phyloP scores from a whole-genome alignment of 2,329 filamentous ascomycete genomes.

The Elsinoe perseae region DNA sequence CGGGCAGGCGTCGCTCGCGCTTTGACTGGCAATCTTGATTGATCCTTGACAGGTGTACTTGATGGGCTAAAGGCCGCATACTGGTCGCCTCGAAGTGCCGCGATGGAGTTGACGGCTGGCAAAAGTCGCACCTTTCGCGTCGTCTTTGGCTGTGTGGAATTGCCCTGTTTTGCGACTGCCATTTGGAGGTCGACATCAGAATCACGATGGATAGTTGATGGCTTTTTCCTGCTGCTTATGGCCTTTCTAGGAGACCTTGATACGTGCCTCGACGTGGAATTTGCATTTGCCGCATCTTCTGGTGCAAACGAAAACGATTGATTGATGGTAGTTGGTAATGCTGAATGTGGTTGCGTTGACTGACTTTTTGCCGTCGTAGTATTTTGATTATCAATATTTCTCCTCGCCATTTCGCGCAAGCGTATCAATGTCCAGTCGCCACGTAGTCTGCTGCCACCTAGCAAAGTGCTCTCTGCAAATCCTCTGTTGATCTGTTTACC shows the following conservation, averaged over 20 bases:
- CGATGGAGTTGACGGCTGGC: conserved; percentile 14
- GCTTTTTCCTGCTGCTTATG: neutral
- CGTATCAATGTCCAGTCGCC: neutral
- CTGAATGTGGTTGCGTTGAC: too few relatives aligned
- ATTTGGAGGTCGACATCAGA: neutral
- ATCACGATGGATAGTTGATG: too few relatives aligned
- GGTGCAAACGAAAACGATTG: neutral
- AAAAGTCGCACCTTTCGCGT: conserved; percentile 5
- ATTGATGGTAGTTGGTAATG: neutral
- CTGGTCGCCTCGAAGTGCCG: neutral
- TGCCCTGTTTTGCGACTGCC: neutral
- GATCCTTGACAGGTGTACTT: neutral
- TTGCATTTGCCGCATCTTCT: neutral
- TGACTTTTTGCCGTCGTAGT: neutral
- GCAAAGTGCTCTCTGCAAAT: neutral
- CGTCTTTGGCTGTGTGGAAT: neutral
- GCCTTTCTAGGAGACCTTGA: neutral
- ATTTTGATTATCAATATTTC: conserved; percentile 3
- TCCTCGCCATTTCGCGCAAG: conserved; percentile 11
- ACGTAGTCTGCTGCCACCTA: neutral
- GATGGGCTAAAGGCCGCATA: neutral
- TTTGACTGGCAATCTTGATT: neutral
- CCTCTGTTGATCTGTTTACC: conserved; percentile 14
- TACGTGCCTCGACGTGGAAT: neutral
- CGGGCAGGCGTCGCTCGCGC: conserved; percentile 15